A percentile compares a stretch with the other conserved stretches of the same genome.
Evolutionary conservation across 2,329 filamentous ascomycete species (phyloP).

Genomic region (Tolypocladium capitatum): DNA sequence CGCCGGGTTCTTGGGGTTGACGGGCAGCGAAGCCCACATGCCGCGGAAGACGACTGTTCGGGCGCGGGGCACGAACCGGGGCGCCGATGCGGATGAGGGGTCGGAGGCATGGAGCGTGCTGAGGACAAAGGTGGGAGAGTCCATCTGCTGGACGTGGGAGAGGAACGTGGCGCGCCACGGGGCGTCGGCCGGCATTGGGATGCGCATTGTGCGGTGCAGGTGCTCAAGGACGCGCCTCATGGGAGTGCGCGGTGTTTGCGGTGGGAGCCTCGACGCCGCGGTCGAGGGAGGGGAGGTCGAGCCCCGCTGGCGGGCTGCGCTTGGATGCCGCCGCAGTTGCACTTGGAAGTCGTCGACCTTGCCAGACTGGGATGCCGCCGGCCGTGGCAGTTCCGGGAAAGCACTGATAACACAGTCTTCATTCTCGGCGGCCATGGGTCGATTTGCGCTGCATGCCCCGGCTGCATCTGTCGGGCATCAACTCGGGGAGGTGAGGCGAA

Average conservation of each 20-base stretch:
- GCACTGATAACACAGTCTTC: too few relatives aligned
- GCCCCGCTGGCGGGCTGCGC: too few relatives aligned
- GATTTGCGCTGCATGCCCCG: too few relatives aligned
- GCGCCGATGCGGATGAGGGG: constrained; percentile 6
- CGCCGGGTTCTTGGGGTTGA: constrained; percentile 60
- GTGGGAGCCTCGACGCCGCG: not conserved
- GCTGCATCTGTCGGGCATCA: too few relatives aligned
- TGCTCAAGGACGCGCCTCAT: constrained; percentile 7
- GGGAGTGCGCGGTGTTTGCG: not conserved
- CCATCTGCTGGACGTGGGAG: constrained; percentile 34
- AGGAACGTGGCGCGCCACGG: constrained; percentile 42
- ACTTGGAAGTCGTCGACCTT: too few relatives aligned
- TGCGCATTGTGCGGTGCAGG: constrained; percentile 15
- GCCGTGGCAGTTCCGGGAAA: too few relatives aligned
- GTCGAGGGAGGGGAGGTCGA: not conserved
- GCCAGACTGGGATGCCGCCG: too few relatives aligned
- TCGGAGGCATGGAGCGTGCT: constrained; percentile 29
- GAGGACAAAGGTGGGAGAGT: constrained; percentile 35
- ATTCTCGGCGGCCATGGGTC: too few relatives aligned
- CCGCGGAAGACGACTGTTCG: constrained; percentile 78
- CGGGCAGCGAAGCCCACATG: constrained; percentile 63
- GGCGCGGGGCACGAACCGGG: constrained; percentile 36
- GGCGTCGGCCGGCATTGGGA: constrained; percentile 20
- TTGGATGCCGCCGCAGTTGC: too few relatives aligned
- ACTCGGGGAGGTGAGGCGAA: too few relatives aligned